A percentile compares a stretch with the other conserved stretches of the same genome.
These are phyloP conservation scores for Monilinia vaccinii-corymbosi DNA, from an alignment of 2,329 filamentous ascomycete species.

Conservation along the genomic window DNA sequence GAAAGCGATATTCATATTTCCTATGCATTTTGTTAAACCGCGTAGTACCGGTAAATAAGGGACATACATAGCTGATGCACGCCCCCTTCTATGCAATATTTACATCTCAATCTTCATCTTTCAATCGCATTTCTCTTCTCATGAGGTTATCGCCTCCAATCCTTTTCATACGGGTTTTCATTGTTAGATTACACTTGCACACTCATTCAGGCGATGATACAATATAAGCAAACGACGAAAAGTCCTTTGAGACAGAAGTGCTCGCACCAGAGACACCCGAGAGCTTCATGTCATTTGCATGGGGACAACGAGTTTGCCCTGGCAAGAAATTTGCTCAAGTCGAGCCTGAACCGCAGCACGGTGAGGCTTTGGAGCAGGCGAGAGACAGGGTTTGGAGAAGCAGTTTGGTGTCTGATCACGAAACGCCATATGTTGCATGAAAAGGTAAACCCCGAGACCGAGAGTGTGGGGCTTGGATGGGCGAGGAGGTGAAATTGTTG, in stretches of 20 bases:
- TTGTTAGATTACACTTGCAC: too few relatives aligned
- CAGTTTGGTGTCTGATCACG: neutral
- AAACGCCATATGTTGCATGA: conserved; percentile 4
- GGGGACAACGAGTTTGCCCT: neutral
- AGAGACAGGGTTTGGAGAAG: neutral
- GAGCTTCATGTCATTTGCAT: neutral
- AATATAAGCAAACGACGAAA: neutral
- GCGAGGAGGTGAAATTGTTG: neutral
- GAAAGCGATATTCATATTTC: too few relatives aligned
- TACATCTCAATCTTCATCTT: too few relatives aligned
- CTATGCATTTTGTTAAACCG: too few relatives aligned
- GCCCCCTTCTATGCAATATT: too few relatives aligned
- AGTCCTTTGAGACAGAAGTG: neutral
- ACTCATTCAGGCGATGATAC: neutral
- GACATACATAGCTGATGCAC: too few relatives aligned
- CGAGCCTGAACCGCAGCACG: neutral
- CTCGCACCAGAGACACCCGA: neutral
- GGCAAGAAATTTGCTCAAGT: neutral
- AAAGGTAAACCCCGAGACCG: neutral
- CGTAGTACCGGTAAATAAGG: too few relatives aligned
- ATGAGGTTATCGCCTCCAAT: too few relatives aligned
- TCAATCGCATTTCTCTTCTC: too few relatives aligned
- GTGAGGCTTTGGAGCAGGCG: neutral
- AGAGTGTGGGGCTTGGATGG: conserved; percentile 1
- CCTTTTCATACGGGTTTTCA: too few relatives aligned